Evolutionary conservation across 2,329 filamentous ascomycete genomes (phyloP).

Genomic region (Fusarium sp.): DNA sequence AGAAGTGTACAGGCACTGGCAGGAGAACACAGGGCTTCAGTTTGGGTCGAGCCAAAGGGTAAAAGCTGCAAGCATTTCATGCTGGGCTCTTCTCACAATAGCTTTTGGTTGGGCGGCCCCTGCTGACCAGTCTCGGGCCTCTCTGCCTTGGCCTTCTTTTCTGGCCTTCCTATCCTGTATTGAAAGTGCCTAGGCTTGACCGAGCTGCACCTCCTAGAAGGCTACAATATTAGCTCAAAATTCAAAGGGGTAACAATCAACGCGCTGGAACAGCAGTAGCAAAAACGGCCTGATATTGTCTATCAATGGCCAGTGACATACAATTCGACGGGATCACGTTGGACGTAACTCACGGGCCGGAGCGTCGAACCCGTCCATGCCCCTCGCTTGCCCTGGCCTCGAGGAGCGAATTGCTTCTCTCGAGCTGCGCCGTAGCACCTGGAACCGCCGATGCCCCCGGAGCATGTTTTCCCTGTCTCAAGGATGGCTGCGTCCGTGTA

Average conservation of each 20-base stretch:
- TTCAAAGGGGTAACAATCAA: not conserved
- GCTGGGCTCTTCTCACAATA: not conserved
- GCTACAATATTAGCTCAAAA: slow-evolving; percentile 8
- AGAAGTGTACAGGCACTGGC: slow-evolving; percentile 10
- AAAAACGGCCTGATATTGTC: slow-evolving; percentile 10
- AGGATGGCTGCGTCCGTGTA: slow-evolving; percentile 13
- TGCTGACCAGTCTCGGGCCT: slow-evolving; percentile 23
- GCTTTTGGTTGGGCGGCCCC: slow-evolving; percentile 28
- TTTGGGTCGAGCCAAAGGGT: slow-evolving; percentile 22
- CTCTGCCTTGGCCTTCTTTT: not conserved
- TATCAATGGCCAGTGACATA: slow-evolving; percentile 17
- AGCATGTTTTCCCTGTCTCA: slow-evolving; percentile 6
- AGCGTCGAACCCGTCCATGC: slow-evolving; percentile 30
- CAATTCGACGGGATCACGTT: slow-evolving; percentile 25
- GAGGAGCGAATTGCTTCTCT: slow-evolving; percentile 40
- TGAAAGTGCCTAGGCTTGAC: not conserved
- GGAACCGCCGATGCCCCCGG: slow-evolving; percentile 16
- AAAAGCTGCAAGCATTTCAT: slow-evolving; percentile 10
- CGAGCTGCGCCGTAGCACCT: slow-evolving; percentile 33
- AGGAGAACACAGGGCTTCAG: slow-evolving; percentile 20
- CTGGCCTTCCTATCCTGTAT: slow-evolving; percentile 30
- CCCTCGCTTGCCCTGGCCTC: slow-evolving; percentile 40
- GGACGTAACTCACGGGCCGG: slow-evolving; percentile 26
- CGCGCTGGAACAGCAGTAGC: slow-evolving; percentile 7
- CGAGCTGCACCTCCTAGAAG: slow-evolving; percentile 11